Evolutionary conservation across 2,329 filamentous ascomycete genomes (phyloP), one percentile per base, ranked within the genome.

Genomic region (Chalara sp.): DNA sequence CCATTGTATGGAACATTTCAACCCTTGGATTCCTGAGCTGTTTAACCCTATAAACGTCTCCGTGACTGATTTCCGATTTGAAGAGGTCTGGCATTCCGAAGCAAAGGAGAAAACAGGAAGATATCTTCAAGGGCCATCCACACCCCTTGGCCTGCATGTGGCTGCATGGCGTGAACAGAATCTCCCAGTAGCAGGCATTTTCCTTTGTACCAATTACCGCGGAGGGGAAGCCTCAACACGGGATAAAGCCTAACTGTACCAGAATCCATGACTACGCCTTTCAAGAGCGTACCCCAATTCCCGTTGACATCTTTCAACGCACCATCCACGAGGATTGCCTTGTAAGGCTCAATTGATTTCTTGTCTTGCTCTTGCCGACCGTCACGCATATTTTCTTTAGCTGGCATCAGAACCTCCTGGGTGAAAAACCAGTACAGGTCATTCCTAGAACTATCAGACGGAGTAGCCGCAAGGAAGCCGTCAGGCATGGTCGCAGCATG

Each of bases 51-150:
- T 48, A 44, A 48, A 56, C 63, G 8, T 61, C 56, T 10, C 63
- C 56, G 2, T 40, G 11, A 46, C 43, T 1, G 40, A 29, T 37
- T 63, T 53, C 13, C 57, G 44, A 7, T 66, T 49, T 11, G 30
- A 11, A 21, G 21, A 21, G 21, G 21, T 21, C 21, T 21, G 21
- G 21, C 3, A 3, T 3, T 10, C 29, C 32, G 13, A 5, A 32
- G 29, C 12, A 67, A 33, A 2, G 61, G 56, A 4, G 65, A 62
- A 3, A 68, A 51, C 33, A 66, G 46, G 53, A 76, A 72, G 0
- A 69, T 70, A 62, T 82, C 79, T 59, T 82, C 78, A 8, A 82
- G 58, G 0, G 75, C 78, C 61, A 80, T 78, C 4, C 72, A 75
- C 0, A 74, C 71, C 0, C 79, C 79, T 61, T 81, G 78, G 2